Conservation (phyloP, 2,329 filamentous ascomycete species). For the Fusarium continuum region DNA sequence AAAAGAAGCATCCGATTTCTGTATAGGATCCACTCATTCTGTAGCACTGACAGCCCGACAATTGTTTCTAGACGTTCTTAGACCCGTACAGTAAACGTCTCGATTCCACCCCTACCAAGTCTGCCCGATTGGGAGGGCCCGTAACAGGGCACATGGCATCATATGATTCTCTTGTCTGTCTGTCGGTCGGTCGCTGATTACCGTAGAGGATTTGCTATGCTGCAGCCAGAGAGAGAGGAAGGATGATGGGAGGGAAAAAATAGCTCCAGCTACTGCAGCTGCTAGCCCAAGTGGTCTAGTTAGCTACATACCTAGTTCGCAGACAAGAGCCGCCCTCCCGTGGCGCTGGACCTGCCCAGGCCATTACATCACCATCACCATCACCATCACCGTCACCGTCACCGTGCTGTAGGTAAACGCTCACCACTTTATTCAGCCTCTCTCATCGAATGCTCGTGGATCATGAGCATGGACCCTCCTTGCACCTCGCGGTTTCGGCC, state of each 20-base stretch:
- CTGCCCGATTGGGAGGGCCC: constrained; percentile 36
- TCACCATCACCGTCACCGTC: constrained; percentile 1
- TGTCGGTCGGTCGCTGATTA: constrained; percentile 1
- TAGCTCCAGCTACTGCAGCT: constrained; percentile 12
- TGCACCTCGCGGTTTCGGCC: constrained; percentile 23
- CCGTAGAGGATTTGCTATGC: neutral
- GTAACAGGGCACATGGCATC: constrained; percentile 38
- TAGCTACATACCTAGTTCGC: no score
- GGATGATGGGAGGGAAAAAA: constrained; percentile 4
- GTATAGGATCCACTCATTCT: constrained; percentile 7
- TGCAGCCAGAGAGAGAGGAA: neutral
- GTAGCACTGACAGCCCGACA: constrained; percentile 1
- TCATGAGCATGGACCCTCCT: neutral
- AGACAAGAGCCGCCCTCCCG: constrained; percentile 35
- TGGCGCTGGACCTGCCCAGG: constrained; percentile 21
- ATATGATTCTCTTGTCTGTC: constrained; percentile 36
- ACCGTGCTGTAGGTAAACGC: neutral
- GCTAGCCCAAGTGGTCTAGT: neutral
- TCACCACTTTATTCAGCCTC: neutral
- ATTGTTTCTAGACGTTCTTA: constrained; percentile 30
- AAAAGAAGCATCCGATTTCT: constrained; percentile 28
- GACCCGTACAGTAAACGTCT: constrained; percentile 11
- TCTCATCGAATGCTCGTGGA: neutral
- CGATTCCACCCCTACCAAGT: constrained; percentile 19
- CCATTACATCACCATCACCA: constrained; percentile 42